A percentile compares a stretch with the other conserved stretches of the same genome.
Evolutionary conservation across 148 eudicot species (phyloP).

Genomic region (Rhododendron simsii): DNA sequence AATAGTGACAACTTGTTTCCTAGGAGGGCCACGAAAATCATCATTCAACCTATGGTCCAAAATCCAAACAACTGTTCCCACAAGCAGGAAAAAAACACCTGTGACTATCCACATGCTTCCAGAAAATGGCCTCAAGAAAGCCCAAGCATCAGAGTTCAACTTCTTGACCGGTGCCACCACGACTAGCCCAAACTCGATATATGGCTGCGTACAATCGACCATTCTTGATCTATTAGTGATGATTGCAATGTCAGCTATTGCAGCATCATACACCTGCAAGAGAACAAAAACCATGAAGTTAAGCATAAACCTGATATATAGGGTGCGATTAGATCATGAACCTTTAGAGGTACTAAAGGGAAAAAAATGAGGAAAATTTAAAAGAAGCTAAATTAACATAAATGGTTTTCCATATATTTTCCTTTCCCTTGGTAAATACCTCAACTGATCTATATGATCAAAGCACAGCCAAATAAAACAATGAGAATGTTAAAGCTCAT

Average conservation of each 20-base stretch:
- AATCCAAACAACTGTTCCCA: constrained; percentile 56
- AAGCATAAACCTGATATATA: constrained; percentile 21
- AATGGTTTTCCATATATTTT: neutral
- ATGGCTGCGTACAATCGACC: constrained; percentile 71
- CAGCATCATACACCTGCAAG: constrained; percentile 26
- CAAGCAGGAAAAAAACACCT: constrained; percentile 36
- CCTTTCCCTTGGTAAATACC: no score
- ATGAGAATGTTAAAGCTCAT: neutral
- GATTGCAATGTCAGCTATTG: constrained; percentile 66
- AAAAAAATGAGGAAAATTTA: no score
- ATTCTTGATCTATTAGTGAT: constrained; percentile 43
- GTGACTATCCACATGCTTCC: constrained; percentile 49
- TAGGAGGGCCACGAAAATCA: constrained; percentile 76
- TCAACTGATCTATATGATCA: neutral
- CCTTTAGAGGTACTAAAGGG: neutral
- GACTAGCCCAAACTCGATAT: constrained; percentile 63
- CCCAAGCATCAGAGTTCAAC: constrained; percentile 41
- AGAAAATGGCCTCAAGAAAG: constrained; percentile 59
- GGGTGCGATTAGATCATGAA: no score
- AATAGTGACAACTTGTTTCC: constrained; percentile 22
- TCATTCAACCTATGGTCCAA: constrained; percentile 63
- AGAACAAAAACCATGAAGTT: neutral
- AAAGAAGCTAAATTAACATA: no score
- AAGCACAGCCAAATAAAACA: neutral
- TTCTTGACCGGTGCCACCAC: constrained; percentile 58